Base-by-base conservation (phyloP, 306 rosid genomes). In the Vigna hirtella region DNA sequence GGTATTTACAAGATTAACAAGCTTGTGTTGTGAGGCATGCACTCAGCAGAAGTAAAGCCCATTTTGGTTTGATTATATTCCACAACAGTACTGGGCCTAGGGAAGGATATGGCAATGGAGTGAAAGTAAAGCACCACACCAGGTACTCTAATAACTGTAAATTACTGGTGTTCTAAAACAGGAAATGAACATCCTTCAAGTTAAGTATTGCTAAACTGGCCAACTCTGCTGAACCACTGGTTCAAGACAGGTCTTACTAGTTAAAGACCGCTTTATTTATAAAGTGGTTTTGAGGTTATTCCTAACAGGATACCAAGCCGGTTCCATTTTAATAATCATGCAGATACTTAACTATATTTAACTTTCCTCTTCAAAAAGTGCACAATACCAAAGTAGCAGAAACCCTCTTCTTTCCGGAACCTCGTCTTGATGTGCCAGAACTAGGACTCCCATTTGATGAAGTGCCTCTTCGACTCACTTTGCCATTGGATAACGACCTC, bases 321-420 rank as follows among this genome's bases (percentile, higher is more conserved):
- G n/a, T 10, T 57, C 64, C 36, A 1, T 59, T 59, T 59, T 32
- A 32, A 32, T 14, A 61, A 61, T 22, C 7, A 11, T 22, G 6
- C 22, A 16, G 49, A 64, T 52, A 61, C 76, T 28, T 20, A 65
- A 36, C 5, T 32, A 63, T 47, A 49, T 55, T 47, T 32, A 56
- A 47, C 28, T 32, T 64, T 56, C 65, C 28, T 28, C 30, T 82
- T 16, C 58, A 9, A 67, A 20, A 17, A 48, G 79, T 48, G 76
- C 59, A 77, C 4, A 32, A 43, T 86, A 91, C 97, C 97, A 89
- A 85, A 70, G 84, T 69, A 40, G 92, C 81, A 77, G 93, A 78
- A 78, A 83, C 85, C 81, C 83, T 88, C 80, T 85, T 86, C 88
- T 81, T 86, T 72, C 87, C 92, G 18, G 86, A 79, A 79, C 93